These are phyloP conservation scores for Acer yangbiense DNA, from an alignment of 345 rosid genomes.

Conservation along the genomic window DNA sequence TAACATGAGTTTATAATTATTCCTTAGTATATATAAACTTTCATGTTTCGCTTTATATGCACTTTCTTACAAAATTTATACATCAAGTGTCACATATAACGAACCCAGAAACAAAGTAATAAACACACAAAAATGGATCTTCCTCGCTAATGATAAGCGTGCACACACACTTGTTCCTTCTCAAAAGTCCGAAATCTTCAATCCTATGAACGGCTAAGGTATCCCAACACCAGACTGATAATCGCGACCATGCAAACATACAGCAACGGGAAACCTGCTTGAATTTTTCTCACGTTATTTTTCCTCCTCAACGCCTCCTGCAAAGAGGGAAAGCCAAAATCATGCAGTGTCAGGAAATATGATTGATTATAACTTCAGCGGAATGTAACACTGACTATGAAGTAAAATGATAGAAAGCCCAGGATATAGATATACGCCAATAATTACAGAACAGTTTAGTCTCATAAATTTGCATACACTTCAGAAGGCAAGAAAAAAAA, in stretches of 20 bases:
- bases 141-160: background rate
- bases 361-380: background rate
- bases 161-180: background rate
- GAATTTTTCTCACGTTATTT: conserved; percentile 25
- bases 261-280: conserved; percentile 49
- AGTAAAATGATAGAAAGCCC: background rate
- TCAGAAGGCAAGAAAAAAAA: too few species aligned
- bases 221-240: conserved; percentile 40
- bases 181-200: background rate
- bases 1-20: background rate
- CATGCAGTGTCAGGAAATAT: background rate
- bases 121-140: background rate
- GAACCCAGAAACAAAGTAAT: background rate
- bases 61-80: background rate
- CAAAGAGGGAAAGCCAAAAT: conserved; percentile 14
- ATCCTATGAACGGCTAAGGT: conserved; percentile 31
- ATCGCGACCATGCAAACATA: conserved; percentile 46
- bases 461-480: too few species aligned
- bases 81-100: background rate
- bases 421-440: background rate
- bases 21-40: background rate
- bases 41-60: background rate
- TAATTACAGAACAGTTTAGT: too few species aligned
- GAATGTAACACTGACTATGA: background rate
- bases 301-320: conserved; percentile 42